Conservation (phyloP, 2,329 filamentous ascomycete genomes). For the Claviceps sp. region DNA sequence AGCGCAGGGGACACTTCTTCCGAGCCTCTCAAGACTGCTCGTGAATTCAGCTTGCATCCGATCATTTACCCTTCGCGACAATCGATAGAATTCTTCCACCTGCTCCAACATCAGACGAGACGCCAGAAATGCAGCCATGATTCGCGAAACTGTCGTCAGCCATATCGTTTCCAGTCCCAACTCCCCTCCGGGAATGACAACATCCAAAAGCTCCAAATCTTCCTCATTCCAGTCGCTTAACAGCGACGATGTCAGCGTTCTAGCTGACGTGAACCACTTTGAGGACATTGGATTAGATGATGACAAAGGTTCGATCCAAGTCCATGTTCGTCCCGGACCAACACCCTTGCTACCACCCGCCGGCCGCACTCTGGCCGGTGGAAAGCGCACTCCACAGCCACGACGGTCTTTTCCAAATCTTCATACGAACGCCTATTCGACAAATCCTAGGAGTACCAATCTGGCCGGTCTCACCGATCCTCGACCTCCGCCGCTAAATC, state of each 20-base stretch:
- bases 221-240: conserved; percentile 75
- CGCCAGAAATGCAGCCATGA: conserved; percentile 22
- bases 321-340: conserved; percentile 22
- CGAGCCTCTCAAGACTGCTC: not conserved
- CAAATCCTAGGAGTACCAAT: conserved; percentile 39
- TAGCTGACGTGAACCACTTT: conserved; percentile 69
- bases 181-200: conserved; percentile 49
- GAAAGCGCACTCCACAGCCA: conserved; percentile 14
- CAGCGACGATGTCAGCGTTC: conserved; percentile 56
- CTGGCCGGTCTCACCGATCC: conserved; percentile 24
- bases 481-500: conserved; percentile 15
- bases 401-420: conserved; percentile 33
- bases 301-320: conserved; percentile 34
- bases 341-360: conserved; percentile 12
- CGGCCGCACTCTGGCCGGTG: conserved; percentile 18
- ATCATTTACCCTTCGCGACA: too few species aligned
- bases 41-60: not conserved
- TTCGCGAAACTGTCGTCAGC: conserved; percentile 18
- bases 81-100: not conserved
- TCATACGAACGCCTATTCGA: conserved; percentile 29
- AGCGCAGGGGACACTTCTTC: not conserved
- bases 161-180: conserved; percentile 18
- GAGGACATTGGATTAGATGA: conserved; percentile 87
- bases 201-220: conserved; percentile 80
- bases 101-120: not conserved